These are phyloP conservation scores for Tricholoma sp. DNA, from an alignment of 768 basidiomycete species.

Conservation along the genomic window DNA sequence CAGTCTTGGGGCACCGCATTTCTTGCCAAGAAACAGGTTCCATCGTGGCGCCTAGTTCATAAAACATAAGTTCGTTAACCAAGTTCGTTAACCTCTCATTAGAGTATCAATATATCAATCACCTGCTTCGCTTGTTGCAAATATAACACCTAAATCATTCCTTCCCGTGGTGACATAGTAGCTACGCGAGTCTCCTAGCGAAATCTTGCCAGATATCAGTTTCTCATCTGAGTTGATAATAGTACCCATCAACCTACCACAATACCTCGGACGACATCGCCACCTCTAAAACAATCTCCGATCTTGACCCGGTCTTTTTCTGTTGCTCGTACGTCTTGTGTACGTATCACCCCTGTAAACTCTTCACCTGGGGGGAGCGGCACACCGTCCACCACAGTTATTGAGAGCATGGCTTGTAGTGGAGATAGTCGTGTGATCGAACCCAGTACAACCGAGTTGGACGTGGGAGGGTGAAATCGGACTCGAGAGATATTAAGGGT, in stretches of 20 bases:
- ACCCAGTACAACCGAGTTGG: constrained; percentile 77
- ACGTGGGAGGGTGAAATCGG: constrained; percentile 68
- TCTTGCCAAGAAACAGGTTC: constrained; percentile 87
- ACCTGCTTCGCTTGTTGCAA: constrained; percentile 86
- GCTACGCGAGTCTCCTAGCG: constrained; percentile 85
- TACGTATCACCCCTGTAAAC: constrained; percentile 83
- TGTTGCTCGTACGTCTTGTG: constrained; percentile 85
- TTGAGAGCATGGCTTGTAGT: constrained; percentile 75
- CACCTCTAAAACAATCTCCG: constrained; percentile 86
- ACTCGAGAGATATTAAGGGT: constrained; percentile 58
- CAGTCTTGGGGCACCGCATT: constrained; percentile 84
- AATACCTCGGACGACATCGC: constrained; percentile 82
- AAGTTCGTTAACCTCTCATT: not conserved
- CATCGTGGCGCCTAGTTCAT: constrained; percentile 63
- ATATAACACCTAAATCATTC: constrained; percentile 89
- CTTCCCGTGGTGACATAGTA: constrained; percentile 90
- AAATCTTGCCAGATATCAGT: constrained; percentile 52
- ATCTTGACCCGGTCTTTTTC: constrained; percentile 90
- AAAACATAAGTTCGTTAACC: constrained; percentile 1
- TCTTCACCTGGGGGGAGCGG: constrained; percentile 83
- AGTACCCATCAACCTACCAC: constrained; percentile 52
- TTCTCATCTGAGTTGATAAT: not conserved
- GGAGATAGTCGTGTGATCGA: constrained; percentile 81
- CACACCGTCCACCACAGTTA: constrained; percentile 82
- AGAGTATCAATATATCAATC: constrained; percentile 22